These are phyloP conservation scores for Colletotrichum viniferum DNA, from an alignment of 2,329 filamentous ascomycete genomes.

Conservation along the genomic window DNA sequence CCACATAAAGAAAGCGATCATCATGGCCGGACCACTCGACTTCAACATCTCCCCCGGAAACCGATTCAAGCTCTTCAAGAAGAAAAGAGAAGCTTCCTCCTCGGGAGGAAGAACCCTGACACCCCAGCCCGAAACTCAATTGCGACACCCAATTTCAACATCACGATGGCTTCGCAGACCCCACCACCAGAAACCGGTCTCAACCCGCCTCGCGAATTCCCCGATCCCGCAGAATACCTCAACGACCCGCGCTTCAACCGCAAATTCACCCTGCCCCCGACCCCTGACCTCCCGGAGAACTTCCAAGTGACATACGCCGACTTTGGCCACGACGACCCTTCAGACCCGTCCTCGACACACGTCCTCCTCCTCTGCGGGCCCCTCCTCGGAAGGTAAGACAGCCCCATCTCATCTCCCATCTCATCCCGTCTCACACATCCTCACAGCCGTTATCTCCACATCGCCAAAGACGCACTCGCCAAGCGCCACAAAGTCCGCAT, in stretches of 20 bases:
- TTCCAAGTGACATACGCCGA: conserved; percentile 31
- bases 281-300: conserved; percentile 18
- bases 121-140: not conserved
- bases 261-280: conserved; percentile 28
- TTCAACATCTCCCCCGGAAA: not conserved
- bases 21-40: not conserved
- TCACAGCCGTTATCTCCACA: conserved; percentile 24
- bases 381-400: conserved; percentile 24
- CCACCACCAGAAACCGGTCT: not conserved
- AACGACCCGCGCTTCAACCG: conserved; percentile 29
- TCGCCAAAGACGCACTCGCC: conserved; percentile 36
- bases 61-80: not conserved
- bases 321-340: conserved; percentile 33
- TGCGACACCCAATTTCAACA: not conserved
- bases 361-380: conserved; percentile 33
- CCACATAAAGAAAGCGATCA: not conserved
- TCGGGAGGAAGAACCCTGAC: not conserved
- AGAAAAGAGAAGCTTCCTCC: not conserved
- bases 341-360: conserved; percentile 26
- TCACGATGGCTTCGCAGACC: not conserved
- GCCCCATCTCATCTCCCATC: not conserved
- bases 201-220: not conserved
- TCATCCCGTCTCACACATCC: not conserved
- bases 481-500: conserved; percentile 35
- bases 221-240: conserved; percentile 17